Evolutionary conservation across 176 grass and related monocot genomes (phyloP).

Genomic region (Echinochloa phyllopogon): DNA sequence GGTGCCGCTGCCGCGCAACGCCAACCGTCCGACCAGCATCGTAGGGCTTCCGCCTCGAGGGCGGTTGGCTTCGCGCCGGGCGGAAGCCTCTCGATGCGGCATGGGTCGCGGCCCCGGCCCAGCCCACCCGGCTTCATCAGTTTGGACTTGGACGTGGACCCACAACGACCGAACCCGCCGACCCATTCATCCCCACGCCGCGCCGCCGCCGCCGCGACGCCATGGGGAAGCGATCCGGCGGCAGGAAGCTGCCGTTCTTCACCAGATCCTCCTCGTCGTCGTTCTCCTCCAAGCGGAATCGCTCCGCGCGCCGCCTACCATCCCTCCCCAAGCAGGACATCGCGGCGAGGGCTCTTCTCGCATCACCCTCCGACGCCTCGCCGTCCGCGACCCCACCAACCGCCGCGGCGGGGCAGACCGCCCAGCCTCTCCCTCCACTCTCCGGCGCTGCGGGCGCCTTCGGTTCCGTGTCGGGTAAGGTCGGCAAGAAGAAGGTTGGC

Average conservation of each 20-base stretch:
- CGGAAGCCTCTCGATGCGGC: neutral
- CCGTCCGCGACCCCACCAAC: neutral
- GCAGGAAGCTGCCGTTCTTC: constrained; percentile 82
- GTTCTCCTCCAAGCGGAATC: constrained; percentile 41
- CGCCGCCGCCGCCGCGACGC: neutral
- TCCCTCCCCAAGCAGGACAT: constrained; percentile 50
- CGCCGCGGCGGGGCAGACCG: neutral
- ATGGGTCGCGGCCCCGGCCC: neutral
- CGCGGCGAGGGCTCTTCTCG: constrained; percentile 25
- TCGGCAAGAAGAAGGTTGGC: constrained; percentile 80
- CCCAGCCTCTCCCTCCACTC: constrained; percentile 13
- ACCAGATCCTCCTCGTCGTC: constrained; percentile 36
- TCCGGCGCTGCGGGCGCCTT: neutral
- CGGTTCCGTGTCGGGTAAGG: constrained; percentile 41
- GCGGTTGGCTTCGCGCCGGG: constrained; percentile 6
- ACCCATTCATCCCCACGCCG: neutral
- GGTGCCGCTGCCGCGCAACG: neutral
- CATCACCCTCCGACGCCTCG: constrained; percentile 8
- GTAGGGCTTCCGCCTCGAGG: neutral
- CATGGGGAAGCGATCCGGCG: constrained; percentile 84
- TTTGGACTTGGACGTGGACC: neutral
- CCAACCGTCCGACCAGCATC: constrained; percentile 9
- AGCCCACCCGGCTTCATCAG: neutral
- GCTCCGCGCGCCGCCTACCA: constrained; percentile 44
- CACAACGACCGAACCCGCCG: neutral